These are phyloP conservation scores for Lavandula angustifolia DNA, from an alignment of 257 asterid species.

Conservation along the genomic window DNA sequence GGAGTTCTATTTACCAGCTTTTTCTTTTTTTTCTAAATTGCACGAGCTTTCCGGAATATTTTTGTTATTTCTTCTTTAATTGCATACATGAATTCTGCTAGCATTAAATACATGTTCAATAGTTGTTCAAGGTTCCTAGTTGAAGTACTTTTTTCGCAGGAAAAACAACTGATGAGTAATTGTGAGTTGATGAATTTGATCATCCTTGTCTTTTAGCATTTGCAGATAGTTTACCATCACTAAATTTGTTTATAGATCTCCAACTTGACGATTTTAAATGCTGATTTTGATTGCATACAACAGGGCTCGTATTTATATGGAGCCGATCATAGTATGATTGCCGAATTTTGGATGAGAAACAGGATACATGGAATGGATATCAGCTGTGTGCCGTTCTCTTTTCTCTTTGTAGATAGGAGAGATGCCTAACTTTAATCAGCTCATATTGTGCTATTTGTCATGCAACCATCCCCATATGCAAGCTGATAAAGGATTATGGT, in stretches of 20 bases:
- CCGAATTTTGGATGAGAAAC: slow-evolving; percentile 11
- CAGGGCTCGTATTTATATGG: slow-evolving; percentile 13
- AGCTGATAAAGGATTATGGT: slow-evolving; percentile 4
- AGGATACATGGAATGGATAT: slow-evolving; percentile 11
- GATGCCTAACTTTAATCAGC: slow-evolving; percentile 11
- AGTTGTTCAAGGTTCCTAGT: slow-evolving; percentile 10
- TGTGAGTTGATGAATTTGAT: slow-evolving; percentile 20
- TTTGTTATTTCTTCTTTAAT: not conserved
- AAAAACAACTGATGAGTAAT: slow-evolving; percentile 1
- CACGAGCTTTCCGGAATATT: slow-evolving; percentile 19
- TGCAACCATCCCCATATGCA: not conserved
- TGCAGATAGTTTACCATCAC: slow-evolving; percentile 4
- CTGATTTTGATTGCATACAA: not conserved
- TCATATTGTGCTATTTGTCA: not conserved
- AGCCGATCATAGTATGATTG: not conserved
- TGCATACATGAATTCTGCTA: slow-evolving; percentile 16
- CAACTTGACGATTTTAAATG: slow-evolving; percentile 10
- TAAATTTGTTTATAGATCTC: not conserved
- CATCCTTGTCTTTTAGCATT: slow-evolving; percentile 1
- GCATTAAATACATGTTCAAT: slow-evolving; percentile 16
- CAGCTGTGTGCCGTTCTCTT: slow-evolving; percentile 15
- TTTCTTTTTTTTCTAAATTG: slow-evolving; percentile 1
- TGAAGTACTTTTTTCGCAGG: slow-evolving; percentile 8
- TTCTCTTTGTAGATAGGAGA: slow-evolving; percentile 22
- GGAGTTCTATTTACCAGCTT: slow-evolving; percentile 2